phyloP scores from a whole-genome alignment of 208 protist species.

The Phytomonas sp. region DNA sequence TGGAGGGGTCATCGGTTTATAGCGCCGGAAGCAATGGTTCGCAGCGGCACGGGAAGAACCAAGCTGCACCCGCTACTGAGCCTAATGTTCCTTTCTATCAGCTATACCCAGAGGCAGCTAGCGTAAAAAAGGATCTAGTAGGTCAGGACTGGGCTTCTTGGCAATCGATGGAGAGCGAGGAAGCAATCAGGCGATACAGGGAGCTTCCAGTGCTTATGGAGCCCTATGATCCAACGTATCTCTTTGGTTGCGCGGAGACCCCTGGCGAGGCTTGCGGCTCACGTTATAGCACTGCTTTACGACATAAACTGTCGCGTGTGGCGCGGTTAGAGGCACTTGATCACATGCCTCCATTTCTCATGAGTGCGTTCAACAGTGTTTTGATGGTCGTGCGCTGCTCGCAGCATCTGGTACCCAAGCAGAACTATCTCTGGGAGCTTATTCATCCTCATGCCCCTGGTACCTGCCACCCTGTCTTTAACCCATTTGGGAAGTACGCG shows the following conservation, averaged over 20 bases:
- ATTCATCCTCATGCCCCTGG: constrained; percentile 76
- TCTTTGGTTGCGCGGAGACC: constrained; percentile 50
- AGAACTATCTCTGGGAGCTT: constrained; percentile 85
- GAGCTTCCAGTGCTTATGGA: constrained; percentile 60
- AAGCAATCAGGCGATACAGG: constrained; percentile 49
- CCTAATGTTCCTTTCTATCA: constrained; percentile 24
- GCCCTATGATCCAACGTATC: constrained; percentile 60
- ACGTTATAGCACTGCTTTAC: constrained; percentile 75
- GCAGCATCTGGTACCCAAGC: constrained; percentile 37
- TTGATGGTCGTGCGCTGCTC: constrained; percentile 52
- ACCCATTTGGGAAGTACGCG: constrained; percentile 85
- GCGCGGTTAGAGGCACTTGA: constrained; percentile 53
- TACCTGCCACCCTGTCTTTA: constrained; percentile 84
- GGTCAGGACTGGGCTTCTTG: constrained; percentile 30
- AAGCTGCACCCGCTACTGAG: not conserved
- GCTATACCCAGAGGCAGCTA: constrained; percentile 69
- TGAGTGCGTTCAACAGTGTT: constrained; percentile 85
- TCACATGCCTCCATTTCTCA: constrained; percentile 75
- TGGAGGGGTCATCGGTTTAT: not conserved
- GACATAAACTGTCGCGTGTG: constrained; percentile 62
- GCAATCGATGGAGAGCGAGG: constrained; percentile 18
- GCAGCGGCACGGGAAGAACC: not conserved
- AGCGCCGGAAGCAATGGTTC: not conserved
- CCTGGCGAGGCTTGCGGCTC: constrained; percentile 58
- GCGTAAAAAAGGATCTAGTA: constrained; percentile 41